A percentile compares a stretch with the other conserved stretches of the same genome.
These are phyloP conservation scores for Psidium friedrichsthalianum DNA, from an alignment of 345 rosid species.

Conservation along the genomic window DNA sequence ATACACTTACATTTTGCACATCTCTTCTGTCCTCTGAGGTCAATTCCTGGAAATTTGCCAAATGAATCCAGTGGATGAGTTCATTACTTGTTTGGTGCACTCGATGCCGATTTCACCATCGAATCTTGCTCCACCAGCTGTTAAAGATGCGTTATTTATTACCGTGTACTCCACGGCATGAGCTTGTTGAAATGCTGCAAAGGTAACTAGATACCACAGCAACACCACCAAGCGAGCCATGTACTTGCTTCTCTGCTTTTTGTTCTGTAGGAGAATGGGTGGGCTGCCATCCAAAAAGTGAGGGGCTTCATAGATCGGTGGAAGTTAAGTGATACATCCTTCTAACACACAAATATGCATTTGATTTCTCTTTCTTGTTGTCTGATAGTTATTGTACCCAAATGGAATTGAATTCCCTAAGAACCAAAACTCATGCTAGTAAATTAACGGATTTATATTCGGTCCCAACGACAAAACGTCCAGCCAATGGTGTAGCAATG, in stretches of 20 bases:
- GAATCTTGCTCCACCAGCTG: conserved; percentile 12
- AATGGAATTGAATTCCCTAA: too few species aligned
- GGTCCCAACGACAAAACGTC: neutral
- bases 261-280: neutral
- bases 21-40: neutral
- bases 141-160: neutral
- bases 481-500: neutral
- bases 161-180: neutral
- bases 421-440: neutral
- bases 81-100: conserved; percentile 4
- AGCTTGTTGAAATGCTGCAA: neutral
- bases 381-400: too few species aligned
- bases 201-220: neutral
- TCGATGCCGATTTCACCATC: neutral
- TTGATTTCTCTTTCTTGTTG: too few species aligned
- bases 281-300: neutral
- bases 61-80: conserved; percentile 10
- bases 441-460: neutral
- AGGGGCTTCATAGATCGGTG: neutral
- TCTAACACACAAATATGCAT: too few species aligned
- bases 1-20: conserved; percentile 4
- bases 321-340: too few species aligned
- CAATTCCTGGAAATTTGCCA: conserved; percentile 10
- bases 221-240: neutral
- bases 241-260: neutral